Base-by-base conservation (phyloP, 202 grass and related monocot genomes). In the Digitaria exilis region DNA sequence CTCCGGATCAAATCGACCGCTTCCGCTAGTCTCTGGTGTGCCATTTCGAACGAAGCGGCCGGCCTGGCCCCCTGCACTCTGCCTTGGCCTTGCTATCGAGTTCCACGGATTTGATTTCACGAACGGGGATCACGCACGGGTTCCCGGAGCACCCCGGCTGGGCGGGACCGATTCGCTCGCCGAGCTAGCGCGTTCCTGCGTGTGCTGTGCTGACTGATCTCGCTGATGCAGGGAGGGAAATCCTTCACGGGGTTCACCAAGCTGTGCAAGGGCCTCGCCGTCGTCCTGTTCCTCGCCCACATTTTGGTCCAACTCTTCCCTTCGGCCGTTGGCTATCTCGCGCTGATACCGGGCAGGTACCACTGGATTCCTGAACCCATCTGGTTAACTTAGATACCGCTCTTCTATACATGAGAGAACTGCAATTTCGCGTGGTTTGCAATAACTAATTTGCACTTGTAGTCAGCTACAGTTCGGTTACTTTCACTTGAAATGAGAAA, bases 201-300 rank as follows among this genome's bases (percentile, higher is more conserved):
- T 69, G 29, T 24, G n/a, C n/a, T n/a, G n/a, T n/a, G 22, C 5
- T 63, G 18, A 31, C 21, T 58, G 49, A 29, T 71, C 69, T 58
- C 54, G 32, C 46, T 35, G 29, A 66, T 93, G 80, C 81, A 93
- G 91, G 85, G 75, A 5, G 84, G 85, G 26, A 83, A 61, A 14
- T 86, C 85, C 84, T 83, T 85, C 64, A 83, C 90, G 22, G 91
- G 84, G 73, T 97, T 84, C 79, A 93, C 94, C 69, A 87, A 62
- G 60, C 83, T 97, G 60, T 97, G 94, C 84, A 97, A 97, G 75
- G 94, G 94, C 46, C 91, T 97, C 51, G 84, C 84, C n/a, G 75
- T 91, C 46, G 37, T 91, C 70, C 48, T 97, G 66, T 66, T 97
- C 86, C 73, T 83, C 51, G 91, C 71, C 67, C 90, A 86, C 86